Conservation (phyloP, 2,329 filamentous ascomycete species). For the Aureobasidium namibiae region DNA sequence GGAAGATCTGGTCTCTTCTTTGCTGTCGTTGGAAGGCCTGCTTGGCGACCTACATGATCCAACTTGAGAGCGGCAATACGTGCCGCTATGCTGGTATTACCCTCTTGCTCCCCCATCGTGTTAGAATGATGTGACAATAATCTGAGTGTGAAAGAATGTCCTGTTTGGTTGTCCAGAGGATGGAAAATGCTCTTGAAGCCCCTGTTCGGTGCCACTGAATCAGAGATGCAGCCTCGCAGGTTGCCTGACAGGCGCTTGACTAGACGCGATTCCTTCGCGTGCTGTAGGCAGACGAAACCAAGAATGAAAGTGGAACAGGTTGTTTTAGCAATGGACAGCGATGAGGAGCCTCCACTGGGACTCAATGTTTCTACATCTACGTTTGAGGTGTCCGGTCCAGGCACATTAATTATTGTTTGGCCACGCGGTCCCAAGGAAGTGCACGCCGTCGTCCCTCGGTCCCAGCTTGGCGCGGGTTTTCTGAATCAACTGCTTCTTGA, state of each 20-base stretch:
- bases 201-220: background rate
- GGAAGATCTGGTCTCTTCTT: constrained; percentile 13
- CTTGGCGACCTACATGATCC: constrained; percentile 33
- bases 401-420: background rate
- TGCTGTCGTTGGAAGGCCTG: constrained; percentile 19
- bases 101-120: constrained; percentile 15
- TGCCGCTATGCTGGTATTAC: constrained; percentile 31
- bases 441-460: background rate
- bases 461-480: background rate
- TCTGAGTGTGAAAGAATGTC: background rate
- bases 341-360: background rate
- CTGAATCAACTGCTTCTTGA: background rate
- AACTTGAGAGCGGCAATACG: constrained; percentile 42
- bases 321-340: background rate
- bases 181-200: background rate
- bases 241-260: constrained; percentile 9
- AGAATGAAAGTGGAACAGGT: background rate
- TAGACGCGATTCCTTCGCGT: constrained; percentile 1
- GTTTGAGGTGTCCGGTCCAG: background rate
- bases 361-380: background rate
- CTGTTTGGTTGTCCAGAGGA: background rate
- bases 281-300: background rate
- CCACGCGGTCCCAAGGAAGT: background rate
- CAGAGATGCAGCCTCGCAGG: constrained; percentile 1
- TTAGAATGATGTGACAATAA: background rate